phyloP scores from a whole-genome alignment of 768 basidiomycete genomes.

The Pleurotus giganteus region DNA sequence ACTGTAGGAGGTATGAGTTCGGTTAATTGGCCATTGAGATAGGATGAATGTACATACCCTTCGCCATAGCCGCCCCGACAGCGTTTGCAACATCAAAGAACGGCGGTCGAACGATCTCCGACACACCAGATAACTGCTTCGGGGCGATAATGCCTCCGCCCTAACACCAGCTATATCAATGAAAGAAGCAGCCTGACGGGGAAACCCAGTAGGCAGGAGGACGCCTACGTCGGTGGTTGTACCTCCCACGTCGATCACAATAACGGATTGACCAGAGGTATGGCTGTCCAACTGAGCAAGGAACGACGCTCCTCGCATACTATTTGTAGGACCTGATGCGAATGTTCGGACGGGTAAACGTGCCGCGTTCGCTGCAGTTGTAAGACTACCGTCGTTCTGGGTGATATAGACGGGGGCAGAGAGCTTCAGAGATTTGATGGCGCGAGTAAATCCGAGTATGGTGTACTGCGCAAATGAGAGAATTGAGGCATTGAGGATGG shows the following conservation, averaged over 20 bases:
- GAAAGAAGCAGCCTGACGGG: constrained; percentile 60
- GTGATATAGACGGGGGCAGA: constrained; percentile 53
- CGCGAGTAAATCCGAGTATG: constrained; percentile 50
- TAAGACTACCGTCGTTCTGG: constrained; percentile 60
- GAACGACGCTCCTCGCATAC: constrained; percentile 67
- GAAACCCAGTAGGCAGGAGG: constrained; percentile 56
- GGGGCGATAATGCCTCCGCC: constrained; percentile 62
- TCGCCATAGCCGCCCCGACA: constrained; percentile 33
- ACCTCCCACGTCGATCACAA: constrained; percentile 65
- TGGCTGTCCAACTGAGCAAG: constrained; percentile 38
- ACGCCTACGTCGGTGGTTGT: constrained; percentile 68
- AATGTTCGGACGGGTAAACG: constrained; percentile 63
- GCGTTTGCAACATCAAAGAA: constrained; percentile 57
- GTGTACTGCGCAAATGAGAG: constrained; percentile 56
- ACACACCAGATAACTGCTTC: constrained; percentile 46
- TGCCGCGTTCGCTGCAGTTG: constrained; percentile 46
- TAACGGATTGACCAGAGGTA: constrained; percentile 26
- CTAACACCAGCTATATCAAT: constrained; percentile 59
- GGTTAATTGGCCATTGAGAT: no score
- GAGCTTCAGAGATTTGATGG: constrained; percentile 45
- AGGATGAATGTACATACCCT: neutral
- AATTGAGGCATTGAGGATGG: constrained; percentile 67
- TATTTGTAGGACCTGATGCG: constrained; percentile 62
- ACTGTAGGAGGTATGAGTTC: neutral
- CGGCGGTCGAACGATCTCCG: constrained; percentile 27